Conservation (phyloP, 495 filamentous ascomycete genomes). For the Aspergillus ostianus region DNA sequence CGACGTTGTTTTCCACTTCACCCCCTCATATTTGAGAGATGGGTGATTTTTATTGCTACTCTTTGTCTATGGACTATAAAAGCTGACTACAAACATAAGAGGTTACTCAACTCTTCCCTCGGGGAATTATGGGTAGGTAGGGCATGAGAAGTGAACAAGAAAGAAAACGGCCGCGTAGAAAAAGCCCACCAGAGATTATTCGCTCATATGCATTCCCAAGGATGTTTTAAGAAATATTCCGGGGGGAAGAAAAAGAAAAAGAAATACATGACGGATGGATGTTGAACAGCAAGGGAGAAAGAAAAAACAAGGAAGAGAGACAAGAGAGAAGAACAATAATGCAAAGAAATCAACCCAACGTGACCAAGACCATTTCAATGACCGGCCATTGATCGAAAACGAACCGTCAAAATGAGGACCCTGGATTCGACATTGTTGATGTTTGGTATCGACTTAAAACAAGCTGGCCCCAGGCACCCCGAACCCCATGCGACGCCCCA, state of each 20-base stretch:
- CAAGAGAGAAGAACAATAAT: not conserved
- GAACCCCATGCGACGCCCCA: conserved; percentile 7
- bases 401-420: too few relatives aligned
- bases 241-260: not conserved
- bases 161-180: not conserved
- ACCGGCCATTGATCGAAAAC: too few relatives aligned
- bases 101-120: not conserved
- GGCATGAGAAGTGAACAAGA: not conserved
- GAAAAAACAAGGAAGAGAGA: not conserved
- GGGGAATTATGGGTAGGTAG: not conserved
- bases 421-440: too few relatives aligned
- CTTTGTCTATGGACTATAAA: not conserved
- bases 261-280: not conserved
- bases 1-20: not conserved
- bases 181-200: conserved; percentile 6
- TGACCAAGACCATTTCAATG: not conserved
- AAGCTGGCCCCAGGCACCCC: conserved; percentile 4
- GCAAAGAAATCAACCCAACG: conserved; percentile 2
- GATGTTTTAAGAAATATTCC: conserved; percentile 7
- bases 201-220: conserved; percentile 23
- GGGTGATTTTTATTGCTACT: not conserved
- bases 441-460: not conserved
- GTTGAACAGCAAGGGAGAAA: not conserved
- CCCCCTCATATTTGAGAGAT: not conserved
- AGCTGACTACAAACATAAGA: not conserved